Conservation (phyloP, 306 rosid species). For the Vigna reflexopilosa region DNA sequence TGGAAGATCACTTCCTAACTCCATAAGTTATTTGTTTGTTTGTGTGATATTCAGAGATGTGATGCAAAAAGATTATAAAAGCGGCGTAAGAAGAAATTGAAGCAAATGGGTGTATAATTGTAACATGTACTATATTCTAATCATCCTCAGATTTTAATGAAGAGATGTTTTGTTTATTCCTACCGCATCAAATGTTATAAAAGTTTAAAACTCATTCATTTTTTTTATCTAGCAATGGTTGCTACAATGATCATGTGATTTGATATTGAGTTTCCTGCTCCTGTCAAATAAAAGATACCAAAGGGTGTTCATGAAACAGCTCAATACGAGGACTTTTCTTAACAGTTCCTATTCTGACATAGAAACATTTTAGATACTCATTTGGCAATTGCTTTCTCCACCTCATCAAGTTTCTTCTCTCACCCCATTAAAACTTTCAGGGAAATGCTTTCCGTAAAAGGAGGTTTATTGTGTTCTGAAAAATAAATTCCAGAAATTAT, state of each 20-base stretch:
- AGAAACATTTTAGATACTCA: too few species aligned
- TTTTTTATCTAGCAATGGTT: neutral
- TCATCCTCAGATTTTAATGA: constrained; percentile 83
- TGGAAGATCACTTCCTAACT: constrained; percentile 84
- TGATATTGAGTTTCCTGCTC: neutral
- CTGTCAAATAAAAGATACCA: neutral
- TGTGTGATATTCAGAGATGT: constrained; percentile 60
- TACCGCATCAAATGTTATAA: neutral
- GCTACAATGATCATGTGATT: neutral
- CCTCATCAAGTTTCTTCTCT: too few species aligned
- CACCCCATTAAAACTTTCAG: too few species aligned
- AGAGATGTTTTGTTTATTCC: constrained; percentile 68
- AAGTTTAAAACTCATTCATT: neutral
- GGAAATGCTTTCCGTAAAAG: too few species aligned
- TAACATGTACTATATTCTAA: constrained; percentile 56
- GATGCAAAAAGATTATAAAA: constrained; percentile 41
- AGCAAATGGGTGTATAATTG: constrained; percentile 53
- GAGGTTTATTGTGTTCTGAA: too few species aligned
- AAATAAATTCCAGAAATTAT: too few species aligned
- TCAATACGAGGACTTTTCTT: too few species aligned
- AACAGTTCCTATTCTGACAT: too few species aligned
- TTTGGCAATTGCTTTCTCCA: too few species aligned
- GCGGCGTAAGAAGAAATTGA: constrained; percentile 31
- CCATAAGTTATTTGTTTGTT: constrained; percentile 71
- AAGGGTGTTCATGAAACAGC: neutral